phyloP scores from a whole-genome alignment of 2,329 filamentous ascomycete genomes.

The Phyllosticta citriasiana region DNA sequence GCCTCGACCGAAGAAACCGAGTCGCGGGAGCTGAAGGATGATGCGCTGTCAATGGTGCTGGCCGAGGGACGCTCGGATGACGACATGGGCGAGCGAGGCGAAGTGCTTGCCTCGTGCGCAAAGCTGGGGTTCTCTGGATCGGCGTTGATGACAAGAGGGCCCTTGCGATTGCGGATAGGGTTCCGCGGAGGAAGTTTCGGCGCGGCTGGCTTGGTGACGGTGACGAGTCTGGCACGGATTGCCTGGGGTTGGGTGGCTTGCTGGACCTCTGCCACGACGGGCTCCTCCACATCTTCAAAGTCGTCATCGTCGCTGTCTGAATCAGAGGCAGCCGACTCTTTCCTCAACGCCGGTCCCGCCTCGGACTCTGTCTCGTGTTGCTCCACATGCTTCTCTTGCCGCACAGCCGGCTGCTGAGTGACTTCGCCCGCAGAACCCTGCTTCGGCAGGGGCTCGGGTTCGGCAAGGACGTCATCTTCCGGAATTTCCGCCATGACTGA shows the following conservation, averaged over 20 bases:
- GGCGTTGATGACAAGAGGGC: constrained; percentile 22
- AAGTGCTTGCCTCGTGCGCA: constrained; percentile 16
- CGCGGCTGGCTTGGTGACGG: constrained; percentile 68
- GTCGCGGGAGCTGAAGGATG: constrained; percentile 21
- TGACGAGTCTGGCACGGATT: constrained; percentile 71
- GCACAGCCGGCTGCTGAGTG: constrained; percentile 2
- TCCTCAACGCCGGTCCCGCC: background rate
- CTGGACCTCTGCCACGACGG: constrained; percentile 60
- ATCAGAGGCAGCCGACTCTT: background rate
- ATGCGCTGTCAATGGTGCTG: constrained; percentile 19
- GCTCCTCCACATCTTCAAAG: constrained; percentile 45
- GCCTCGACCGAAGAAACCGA: constrained; percentile 24
- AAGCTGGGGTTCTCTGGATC: constrained; percentile 6
- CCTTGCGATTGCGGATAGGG: constrained; percentile 43
- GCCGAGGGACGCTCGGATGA: constrained; percentile 5
- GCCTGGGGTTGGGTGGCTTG: constrained; percentile 54
- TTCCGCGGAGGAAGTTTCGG: constrained; percentile 72
- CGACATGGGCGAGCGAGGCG: constrained; percentile 22
- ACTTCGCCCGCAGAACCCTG: background rate
- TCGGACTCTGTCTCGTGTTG: background rate
- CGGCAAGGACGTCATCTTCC: constrained; percentile 18
- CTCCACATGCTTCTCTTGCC: constrained; percentile 8
- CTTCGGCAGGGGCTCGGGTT: background rate
- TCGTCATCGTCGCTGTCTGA: constrained; percentile 16
- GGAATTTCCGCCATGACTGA: constrained; percentile 27